Percentiles rank a stretch among this genome's conserved stretches.
phyloP scores from a whole-genome alignment of 148 eudicot species.

The Fagopyrum homotropicum region DNA sequence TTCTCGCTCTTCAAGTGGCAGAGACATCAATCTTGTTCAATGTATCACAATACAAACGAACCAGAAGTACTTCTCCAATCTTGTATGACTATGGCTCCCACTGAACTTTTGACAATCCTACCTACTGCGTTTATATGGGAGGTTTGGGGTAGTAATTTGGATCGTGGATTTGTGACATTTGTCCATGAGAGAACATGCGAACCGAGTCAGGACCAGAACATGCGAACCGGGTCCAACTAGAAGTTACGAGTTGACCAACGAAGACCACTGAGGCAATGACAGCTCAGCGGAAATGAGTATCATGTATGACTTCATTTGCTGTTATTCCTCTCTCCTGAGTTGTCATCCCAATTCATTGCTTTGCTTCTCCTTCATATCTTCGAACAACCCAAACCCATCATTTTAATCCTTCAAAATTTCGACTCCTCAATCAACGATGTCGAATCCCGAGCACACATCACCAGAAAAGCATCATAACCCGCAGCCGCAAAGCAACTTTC shows the following conservation, averaged over 20 bases:
- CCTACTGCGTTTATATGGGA: no score
- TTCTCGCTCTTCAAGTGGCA: no score
- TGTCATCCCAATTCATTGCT: conserved; percentile 1
- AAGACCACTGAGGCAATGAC: background rate
- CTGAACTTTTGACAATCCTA: no score
- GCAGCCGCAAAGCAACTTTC: background rate
- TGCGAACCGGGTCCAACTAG: background rate
- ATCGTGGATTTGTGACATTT: no score
- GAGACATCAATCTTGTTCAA: no score
- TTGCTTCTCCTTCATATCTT: background rate
- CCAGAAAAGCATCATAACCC: conserved; percentile 4
- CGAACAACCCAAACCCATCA: background rate
- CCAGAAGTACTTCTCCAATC: no score
- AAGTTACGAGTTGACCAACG: background rate
- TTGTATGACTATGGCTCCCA: no score
- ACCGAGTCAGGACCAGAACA: no score
- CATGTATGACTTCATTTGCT: no score
- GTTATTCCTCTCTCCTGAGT: background rate
- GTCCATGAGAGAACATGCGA: no score
- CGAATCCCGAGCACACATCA: conserved; percentile 12
- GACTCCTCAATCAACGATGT: conserved; percentile 10
- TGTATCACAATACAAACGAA: no score
- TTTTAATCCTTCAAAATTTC: background rate
- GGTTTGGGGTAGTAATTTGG: no score
- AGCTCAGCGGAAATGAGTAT: background rate